Evolutionary conservation across 129 eudicot species (phyloP), one percentile per base, ranked within the genome.

Genomic region (carrot (Daucus carota)): DNA sequence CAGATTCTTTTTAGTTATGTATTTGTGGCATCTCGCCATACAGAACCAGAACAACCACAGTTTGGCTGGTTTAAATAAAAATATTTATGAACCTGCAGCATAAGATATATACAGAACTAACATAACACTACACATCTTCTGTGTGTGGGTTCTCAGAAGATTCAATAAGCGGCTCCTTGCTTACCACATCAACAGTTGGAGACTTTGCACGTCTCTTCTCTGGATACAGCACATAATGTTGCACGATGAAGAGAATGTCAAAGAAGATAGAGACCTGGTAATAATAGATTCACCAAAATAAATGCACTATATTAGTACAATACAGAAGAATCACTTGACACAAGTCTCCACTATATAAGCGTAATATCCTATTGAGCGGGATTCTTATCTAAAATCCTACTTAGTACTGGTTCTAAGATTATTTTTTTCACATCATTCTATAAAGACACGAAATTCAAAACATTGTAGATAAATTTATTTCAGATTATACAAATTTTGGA

Each of bases 211-310:
- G 50, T 26, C 84, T 84, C 82, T 66, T 72, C 76, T 84, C 82
- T 18, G 80, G 97, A 84, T 94, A 91, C 14, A 91, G 81, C 82
- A 94, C 86, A 75, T 88, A 94, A 82, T 94, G 98, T 83, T 94
- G 98, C 67, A 91, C 11, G 77, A 94, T 94, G 87, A 94, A 91
- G 69, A 94, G 63, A 70, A 94, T 41, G 86, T 93, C 98, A 70
- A 93, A 93, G 87, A 91, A 91, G 74, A 93, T 77, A 4, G 98
- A 90, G 76, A 91, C 96, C 98, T 93, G 88, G 73, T 80, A 70
- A 73, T 32, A 42, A 20, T 26, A n/a, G 75, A 28, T 74, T 48
- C 72, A 57, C 33, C 31, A 65, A 66, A 46, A 28, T 26, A 22
- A 46, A 57, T 29, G 24, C 28, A 69, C 42, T 7, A 63, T 41